These are phyloP conservation scores for Lycium ferocissimum DNA, from an alignment of 257 asterid genomes.

Conservation along the genomic window DNA sequence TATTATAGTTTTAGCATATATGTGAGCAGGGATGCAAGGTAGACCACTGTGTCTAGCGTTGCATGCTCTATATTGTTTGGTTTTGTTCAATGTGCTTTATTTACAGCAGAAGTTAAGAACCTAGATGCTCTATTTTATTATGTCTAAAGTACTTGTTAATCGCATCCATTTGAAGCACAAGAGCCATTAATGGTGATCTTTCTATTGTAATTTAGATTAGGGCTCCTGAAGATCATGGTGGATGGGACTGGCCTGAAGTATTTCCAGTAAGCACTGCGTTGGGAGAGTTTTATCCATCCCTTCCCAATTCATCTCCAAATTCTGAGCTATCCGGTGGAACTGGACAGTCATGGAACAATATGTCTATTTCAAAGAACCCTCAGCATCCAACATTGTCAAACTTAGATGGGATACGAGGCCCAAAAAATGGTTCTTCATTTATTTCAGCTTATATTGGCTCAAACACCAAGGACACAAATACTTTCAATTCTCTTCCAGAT, in stretches of 20 bases:
- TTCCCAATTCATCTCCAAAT: conserved; percentile 38
- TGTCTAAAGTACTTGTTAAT: conserved; percentile 31
- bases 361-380: conserved; percentile 37
- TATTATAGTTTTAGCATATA: background rate
- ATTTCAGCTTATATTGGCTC: conserved; percentile 37
- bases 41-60: background rate
- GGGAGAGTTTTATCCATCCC: conserved; percentile 33
- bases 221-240: conserved; percentile 57
- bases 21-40: background rate
- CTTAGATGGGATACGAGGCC: conserved; percentile 36
- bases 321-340: conserved; percentile 38
- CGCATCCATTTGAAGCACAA: conserved; percentile 46
- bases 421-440: conserved; percentile 41
- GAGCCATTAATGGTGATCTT: conserved; percentile 36
- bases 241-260: conserved; percentile 77
- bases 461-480: conserved; percentile 38
- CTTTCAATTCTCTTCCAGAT: conserved; percentile 37
- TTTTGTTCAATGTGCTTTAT: background rate
- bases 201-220: conserved; percentile 54
- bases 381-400: conserved; percentile 37
- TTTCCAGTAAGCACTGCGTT: conserved; percentile 45
- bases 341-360: conserved; percentile 35
- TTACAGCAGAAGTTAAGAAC: conserved; percentile 3
- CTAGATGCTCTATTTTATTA: conserved; percentile 22
- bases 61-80: background rate